Base-by-base conservation (phyloP, 2,329 filamentous ascomycete species). In the Nemania serpens region DNA sequence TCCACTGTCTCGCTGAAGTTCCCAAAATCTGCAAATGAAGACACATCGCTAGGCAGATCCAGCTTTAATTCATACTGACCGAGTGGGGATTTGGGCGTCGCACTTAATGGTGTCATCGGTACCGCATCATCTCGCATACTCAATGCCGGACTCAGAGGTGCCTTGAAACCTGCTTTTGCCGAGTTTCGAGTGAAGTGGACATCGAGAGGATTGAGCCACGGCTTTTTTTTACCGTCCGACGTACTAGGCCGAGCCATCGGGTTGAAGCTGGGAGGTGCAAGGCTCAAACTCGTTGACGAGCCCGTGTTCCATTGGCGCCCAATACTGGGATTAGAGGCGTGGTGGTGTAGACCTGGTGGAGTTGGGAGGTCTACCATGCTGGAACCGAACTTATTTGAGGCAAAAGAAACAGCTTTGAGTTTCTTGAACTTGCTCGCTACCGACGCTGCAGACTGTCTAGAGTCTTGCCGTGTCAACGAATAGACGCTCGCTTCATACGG, bases 161-260 rank as follows among this genome's bases (percentile, higher is more conserved):
- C 53, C 18, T 56, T 61, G n/a, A 49, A 48, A 0, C 72, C 53
- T 39, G 70, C 12, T 65, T 69, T 7, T 66, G 52, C 67, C 47
- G 48, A 67, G 52, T 67, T 71, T 59, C 67, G 76, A 52, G 66
- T 65, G 61, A 80, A 80, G 59, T 82, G 78, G 34, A 81, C 75
- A 12, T 82, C 78, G n/a, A 83, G 74, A 0, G 82, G 79, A 61
- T 80, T 81, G 6, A 79, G 74, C 75, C 78, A 80, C 4, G 76
- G 73, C 57, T 76, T 78, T 46, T 72, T 75, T 22, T 41, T 64
- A 7, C 69, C 74, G 4, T 74, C 75, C 20, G 69, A 71, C 3
- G 73, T 74, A 6, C 70, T 72, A 2, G 74, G 73, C 20, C 74
- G 70, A 15, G 70, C 64, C 7, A 71, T 69, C 42, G 71, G 65